Percentiles rank a stretch among this genome's conserved stretches.
Conservation (phyloP, 2,329 filamentous ascomycete genomes). For the Fusarium bactridioides region DNA sequence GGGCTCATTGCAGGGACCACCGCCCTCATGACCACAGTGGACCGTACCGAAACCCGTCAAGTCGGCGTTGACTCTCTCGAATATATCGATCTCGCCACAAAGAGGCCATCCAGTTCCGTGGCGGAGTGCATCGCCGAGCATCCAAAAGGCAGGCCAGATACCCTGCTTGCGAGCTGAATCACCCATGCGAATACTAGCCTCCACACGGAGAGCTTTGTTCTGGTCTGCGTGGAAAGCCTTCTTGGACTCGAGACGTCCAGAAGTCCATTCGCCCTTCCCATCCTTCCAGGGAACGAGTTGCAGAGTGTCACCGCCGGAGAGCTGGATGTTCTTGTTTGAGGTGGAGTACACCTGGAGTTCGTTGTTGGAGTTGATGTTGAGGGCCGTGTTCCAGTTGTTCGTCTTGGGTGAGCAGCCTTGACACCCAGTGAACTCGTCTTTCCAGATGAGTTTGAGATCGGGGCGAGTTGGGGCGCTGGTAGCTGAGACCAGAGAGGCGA, state of each 20-base stretch:
- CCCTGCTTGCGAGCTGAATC: conserved; percentile 52
- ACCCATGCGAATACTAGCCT: conserved; percentile 57
- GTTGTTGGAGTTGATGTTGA: conserved; percentile 56
- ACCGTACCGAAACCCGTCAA: conserved; percentile 56
- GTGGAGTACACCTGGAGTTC: conserved; percentile 58
- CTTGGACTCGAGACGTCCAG: conserved; percentile 58
- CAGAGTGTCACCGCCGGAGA: conserved; percentile 59
- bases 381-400: conserved; percentile 55
- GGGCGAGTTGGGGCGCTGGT: conserved; percentile 49
- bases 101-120: conserved; percentile 56
- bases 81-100: conserved; percentile 60
- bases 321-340: conserved; percentile 56
- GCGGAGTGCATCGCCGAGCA: conserved; percentile 57
- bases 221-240: conserved; percentile 55
- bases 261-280: conserved; percentile 54
- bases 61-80: conserved; percentile 58
- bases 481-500: conserved; percentile 44
- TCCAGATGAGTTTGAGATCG: conserved; percentile 55
- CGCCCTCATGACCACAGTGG: conserved; percentile 55
- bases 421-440: conserved; percentile 54
- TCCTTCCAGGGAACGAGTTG: conserved; percentile 58
- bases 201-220: conserved; percentile 52
- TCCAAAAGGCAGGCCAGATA: conserved; percentile 64
- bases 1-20: conserved; percentile 58
- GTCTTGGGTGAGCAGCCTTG: conserved; percentile 49